Evolutionary conservation across 495 filamentous ascomycete genomes (phyloP), one percentile per base, ranked within the genome.

Genomic region (Annulohypoxylon stygium): DNA sequence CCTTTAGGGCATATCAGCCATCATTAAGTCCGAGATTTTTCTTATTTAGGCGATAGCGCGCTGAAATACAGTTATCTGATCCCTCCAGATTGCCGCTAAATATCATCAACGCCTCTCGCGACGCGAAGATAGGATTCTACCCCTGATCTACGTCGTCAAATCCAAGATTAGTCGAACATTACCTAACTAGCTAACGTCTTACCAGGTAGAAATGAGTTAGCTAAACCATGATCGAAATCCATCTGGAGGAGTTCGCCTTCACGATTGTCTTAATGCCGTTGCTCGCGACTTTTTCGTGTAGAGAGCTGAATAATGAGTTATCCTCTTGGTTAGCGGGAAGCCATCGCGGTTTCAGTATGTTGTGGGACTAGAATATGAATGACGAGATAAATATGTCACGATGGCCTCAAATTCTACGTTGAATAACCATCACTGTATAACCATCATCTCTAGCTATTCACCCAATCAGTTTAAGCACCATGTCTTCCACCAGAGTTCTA

Each of bases 401-500:
- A 39, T 39, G 9, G 8, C 8, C 36, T 12, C 11, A 12, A 10
- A 10, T 39, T 39, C 5, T 39, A 39, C 3, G 11, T 10, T 39
- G 36, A 39, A 39, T 3, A 39, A 39, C 0, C 8, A 12, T 6
- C 8, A 10, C 36, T 10, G 36, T 39, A 11, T 11, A 39, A 10
- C 8, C 36, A 39, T 9, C 30, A 30, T 30, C 30, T 30, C 30
- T 10, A 39, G 36, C 8, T 39, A 10, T 11, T 39, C 36, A 39
- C 8, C 11, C 11, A 39, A 39, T 39, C 9, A 39, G 9, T 12
- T 39, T 11, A 39, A 9, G 36, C 14, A 36, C 25, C 18, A 78
- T 78, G 77, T 7, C 77, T 8, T 67, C 61, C 39, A 77, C 64
- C 20, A 34, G 53, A 9, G 60, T 82, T 48, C 36, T 82, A n/a